phyloP scores from a whole-genome alignment of 2,329 filamentous ascomycete species.

The Aureobasidium sp. region DNA sequence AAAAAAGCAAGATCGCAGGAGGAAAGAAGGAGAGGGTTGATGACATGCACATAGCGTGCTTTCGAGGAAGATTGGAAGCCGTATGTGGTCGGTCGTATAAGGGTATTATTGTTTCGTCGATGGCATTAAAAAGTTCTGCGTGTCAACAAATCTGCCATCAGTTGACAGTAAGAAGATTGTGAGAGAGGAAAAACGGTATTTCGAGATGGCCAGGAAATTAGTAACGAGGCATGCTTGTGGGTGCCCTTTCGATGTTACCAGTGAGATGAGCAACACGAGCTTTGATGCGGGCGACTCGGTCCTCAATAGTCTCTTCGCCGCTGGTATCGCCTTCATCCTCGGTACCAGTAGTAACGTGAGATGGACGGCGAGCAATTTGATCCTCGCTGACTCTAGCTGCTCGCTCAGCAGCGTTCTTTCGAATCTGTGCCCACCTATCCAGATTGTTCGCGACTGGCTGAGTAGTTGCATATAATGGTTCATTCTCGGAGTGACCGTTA shows the following conservation, averaged over 20 bases:
- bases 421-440: constrained; percentile 92
- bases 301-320: constrained; percentile 94
- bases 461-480: background rate
- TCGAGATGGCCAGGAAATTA: background rate
- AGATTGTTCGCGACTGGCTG: constrained; percentile 26
- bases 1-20: background rate
- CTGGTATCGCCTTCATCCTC: constrained; percentile 84
- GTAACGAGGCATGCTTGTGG: background rate
- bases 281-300: constrained; percentile 94
- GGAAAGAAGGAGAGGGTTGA: background rate
- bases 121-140: background rate
- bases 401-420: constrained; percentile 85
- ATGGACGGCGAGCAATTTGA: constrained; percentile 48
- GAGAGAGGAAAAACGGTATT: background rate
- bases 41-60: background rate
- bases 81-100: background rate
- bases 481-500: background rate
- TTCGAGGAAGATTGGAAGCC: background rate
- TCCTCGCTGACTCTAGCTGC: constrained; percentile 62
- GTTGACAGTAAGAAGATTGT: background rate
- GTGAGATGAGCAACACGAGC: constrained; percentile 93
- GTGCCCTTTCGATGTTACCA: constrained; percentile 18
- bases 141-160: background rate
- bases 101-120: constrained; percentile 4
- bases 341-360: constrained; percentile 46